Evolutionary conservation across 495 filamentous ascomycete species (phyloP).

Genomic region (Astrothelium macrocarpum): DNA sequence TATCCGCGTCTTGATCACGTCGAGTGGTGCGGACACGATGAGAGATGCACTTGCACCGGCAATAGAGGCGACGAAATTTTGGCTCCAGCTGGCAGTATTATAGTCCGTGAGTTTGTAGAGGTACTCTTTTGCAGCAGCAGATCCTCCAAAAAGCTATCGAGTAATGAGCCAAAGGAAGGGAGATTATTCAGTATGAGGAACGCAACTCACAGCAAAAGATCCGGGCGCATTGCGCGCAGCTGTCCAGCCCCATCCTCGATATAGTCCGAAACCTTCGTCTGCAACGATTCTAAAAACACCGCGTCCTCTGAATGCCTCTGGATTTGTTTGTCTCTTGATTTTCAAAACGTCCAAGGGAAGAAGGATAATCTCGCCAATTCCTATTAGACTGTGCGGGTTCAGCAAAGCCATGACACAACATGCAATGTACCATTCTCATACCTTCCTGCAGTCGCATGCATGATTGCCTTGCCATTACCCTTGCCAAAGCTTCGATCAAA

Average conservation of each 20-base stretch:
- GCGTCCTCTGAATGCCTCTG: slow-evolving; percentile 90
- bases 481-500: slow-evolving; percentile 90
- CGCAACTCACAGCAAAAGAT: slow-evolving; percentile 75
- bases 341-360: slow-evolving; percentile 95
- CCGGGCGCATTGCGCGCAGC: slow-evolving; percentile 94
- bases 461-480: slow-evolving; percentile 94
- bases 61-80: slow-evolving; percentile 97
- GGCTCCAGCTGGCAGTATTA: slow-evolving; percentile 84
- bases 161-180: background rate
- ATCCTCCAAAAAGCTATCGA: slow-evolving; percentile 84
- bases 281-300: slow-evolving; percentile 80
- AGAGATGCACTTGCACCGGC: slow-evolving; percentile 87
- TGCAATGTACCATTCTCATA: slow-evolving; percentile 26
- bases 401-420: background rate
- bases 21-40: slow-evolving; percentile 86
- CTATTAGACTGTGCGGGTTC: slow-evolving; percentile 59
- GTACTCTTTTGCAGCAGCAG: slow-evolving; percentile 96
- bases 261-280: slow-evolving; percentile 93
- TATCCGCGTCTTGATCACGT: slow-evolving; percentile 98
- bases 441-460: slow-evolving; percentile 94
- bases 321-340: slow-evolving; percentile 99
- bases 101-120: slow-evolving; percentile 81
- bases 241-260: slow-evolving; percentile 95
- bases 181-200: slow-evolving; percentile 11
- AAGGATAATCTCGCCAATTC: slow-evolving; percentile 92